These are phyloP conservation scores for Myriangium duriaei DNA, from an alignment of 2,329 filamentous ascomycete species.

Conservation along the genomic window DNA sequence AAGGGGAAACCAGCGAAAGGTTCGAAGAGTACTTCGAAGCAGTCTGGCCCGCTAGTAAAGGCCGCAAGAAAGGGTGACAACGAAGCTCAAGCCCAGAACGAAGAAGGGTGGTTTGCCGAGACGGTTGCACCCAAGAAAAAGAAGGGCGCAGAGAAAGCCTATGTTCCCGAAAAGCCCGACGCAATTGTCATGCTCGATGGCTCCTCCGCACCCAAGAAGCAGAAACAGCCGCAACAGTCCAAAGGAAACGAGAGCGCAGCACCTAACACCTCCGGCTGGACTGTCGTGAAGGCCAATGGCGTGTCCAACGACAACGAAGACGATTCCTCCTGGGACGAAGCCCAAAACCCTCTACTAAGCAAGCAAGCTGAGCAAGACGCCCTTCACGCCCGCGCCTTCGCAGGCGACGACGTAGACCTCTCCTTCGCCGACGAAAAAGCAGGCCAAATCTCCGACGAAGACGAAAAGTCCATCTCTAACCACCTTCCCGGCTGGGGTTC, in stretches of 20 bases:
- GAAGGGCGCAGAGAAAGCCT: conserved; percentile 7
- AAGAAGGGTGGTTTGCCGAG: conserved; percentile 16
- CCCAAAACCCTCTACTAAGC: conserved; percentile 17
- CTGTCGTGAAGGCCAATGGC: conserved; percentile 27
- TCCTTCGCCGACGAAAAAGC: conserved; percentile 75
- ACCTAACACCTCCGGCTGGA: conserved; percentile 31
- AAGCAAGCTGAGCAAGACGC: conserved; percentile 44
- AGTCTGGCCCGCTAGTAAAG: conserved; percentile 24
- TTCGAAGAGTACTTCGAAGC: conserved; percentile 18
- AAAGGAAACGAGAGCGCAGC: conserved; percentile 16
- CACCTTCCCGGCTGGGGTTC: conserved; percentile 90
- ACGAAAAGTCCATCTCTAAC: conserved; percentile 68
- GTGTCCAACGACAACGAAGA: conserved; percentile 17
- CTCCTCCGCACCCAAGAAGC: conserved; percentile 8
- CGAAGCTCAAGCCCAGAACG: background rate
- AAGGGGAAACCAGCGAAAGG: conserved; percentile 13
- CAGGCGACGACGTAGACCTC: conserved; percentile 68
- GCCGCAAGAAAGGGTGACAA: background rate
- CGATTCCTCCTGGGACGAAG: conserved; percentile 24
- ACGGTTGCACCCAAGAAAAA: conserved; percentile 15
- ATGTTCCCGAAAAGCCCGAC: conserved; percentile 12
- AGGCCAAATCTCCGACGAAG: conserved; percentile 58
- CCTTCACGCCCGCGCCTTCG: conserved; percentile 69
- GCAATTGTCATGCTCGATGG: conserved; percentile 6
- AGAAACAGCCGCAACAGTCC: conserved; percentile 9